These are phyloP conservation scores for Triticum aestivum DNA, from an alignment of 176 grass and related monocot species.

Conservation along the genomic window DNA sequence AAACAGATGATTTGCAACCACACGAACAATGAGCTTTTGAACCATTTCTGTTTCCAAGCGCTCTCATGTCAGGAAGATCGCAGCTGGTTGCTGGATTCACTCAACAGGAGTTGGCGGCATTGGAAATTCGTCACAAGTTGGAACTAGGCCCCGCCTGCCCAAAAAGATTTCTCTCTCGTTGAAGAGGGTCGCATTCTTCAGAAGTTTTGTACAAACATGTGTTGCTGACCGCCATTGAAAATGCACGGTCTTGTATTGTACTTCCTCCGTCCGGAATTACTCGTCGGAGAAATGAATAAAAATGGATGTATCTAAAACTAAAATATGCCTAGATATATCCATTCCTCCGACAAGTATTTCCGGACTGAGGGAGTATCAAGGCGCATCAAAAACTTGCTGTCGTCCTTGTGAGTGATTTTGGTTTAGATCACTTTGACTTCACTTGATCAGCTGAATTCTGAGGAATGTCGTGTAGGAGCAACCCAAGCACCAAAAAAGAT, in stretches of 20 bases:
- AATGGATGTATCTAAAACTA: no score
- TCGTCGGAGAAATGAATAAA: no score
- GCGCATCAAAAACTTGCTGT: not conserved
- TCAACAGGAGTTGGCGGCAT: no score
- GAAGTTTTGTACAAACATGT: not conserved
- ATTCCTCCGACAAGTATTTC: no score
- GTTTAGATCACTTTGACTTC: constrained; percentile 40
- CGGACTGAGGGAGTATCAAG: not conserved
- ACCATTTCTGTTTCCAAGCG: not conserved
- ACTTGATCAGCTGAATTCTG: constrained; percentile 31
- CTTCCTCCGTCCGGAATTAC: no score
- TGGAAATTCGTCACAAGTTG: not conserved
- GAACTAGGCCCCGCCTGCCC: not conserved
- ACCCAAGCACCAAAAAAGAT: constrained; percentile 59
- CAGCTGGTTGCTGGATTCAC: not conserved
- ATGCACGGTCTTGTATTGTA: not conserved
- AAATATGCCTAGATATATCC: no score
- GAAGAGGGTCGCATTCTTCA: not conserved
- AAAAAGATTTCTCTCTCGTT: not conserved
- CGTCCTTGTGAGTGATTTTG: not conserved
- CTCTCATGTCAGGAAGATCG: not conserved
- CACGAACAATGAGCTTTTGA: not conserved
- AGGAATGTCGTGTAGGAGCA: constrained; percentile 78
- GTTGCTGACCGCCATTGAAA: not conserved
- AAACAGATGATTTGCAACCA: not conserved